A percentile compares a stretch with the other conserved stretches of the same genome.
phyloP scores from a whole-genome alignment of 768 basidiomycete genomes.

The Pholiota conissans region DNA sequence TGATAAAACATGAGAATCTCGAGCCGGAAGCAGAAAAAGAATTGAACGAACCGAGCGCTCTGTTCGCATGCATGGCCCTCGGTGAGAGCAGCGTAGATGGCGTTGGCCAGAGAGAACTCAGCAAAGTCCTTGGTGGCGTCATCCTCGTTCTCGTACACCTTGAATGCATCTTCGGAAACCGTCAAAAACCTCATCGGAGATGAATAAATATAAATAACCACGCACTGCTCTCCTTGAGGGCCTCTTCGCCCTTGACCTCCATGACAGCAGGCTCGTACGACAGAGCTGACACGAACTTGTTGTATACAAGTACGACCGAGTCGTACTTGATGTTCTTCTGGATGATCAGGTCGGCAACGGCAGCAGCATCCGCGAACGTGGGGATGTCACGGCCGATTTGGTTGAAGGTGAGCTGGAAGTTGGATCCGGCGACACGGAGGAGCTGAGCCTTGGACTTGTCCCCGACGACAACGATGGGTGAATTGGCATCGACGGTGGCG shows the following conservation, averaged over 20 bases:
- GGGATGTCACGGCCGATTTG: conserved; percentile 98
- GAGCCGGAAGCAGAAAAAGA: neutral
- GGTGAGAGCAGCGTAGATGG: conserved; percentile 90
- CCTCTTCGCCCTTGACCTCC: conserved; percentile 80
- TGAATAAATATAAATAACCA: conserved; percentile 15
- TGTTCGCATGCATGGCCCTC: conserved; percentile 97
- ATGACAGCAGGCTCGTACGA: conserved; percentile 81
- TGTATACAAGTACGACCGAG: conserved; percentile 77
- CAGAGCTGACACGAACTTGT: conserved; percentile 86
- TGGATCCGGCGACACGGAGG: conserved; percentile 57
- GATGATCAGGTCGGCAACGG: conserved; percentile 90
- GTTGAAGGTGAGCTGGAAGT: conserved; percentile 88
- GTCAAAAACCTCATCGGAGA: neutral
- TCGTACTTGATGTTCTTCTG: conserved; percentile 87
- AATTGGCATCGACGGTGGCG: conserved; percentile 52
- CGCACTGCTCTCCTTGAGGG: conserved; percentile 79
- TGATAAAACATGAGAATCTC: conserved; percentile 1
- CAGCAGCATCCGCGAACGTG: conserved; percentile 93
- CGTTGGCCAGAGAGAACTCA: conserved; percentile 96
- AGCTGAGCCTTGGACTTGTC: conserved; percentile 98
- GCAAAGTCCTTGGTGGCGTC: conserved; percentile 91
- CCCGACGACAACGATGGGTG: conserved; percentile 84
- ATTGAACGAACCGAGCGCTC: conserved; percentile 68
- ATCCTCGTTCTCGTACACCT: conserved; percentile 96
- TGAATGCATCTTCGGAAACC: conserved; percentile 71